phyloP scores from a whole-genome alignment of 305 asterid species.

The Fraxinus floribunda region DNA sequence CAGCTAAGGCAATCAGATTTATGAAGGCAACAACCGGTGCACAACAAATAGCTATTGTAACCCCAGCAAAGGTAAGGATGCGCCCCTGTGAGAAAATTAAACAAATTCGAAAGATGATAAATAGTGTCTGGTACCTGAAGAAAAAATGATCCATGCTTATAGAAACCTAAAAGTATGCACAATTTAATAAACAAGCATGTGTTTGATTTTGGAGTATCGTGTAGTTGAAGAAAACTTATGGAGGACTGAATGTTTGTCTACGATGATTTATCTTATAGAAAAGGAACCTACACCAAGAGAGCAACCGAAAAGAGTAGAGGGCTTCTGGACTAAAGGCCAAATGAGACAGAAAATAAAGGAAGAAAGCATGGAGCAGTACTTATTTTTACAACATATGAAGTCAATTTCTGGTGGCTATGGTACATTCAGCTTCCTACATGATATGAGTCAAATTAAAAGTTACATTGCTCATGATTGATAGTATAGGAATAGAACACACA shows the following conservation, averaged over 20 bases:
- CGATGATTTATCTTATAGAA: background rate
- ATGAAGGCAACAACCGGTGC: constrained; percentile 74
- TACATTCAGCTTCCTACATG: background rate
- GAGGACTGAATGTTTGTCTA: background rate
- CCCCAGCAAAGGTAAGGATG: constrained; percentile 79
- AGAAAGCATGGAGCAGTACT: background rate
- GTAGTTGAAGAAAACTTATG: background rate
- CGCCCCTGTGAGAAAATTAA: constrained; percentile 58
- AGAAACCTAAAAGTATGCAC: background rate
- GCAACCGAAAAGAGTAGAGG: background rate
- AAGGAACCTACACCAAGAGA: background rate
- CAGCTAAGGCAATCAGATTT: constrained; percentile 77
- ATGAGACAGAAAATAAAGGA: background rate
- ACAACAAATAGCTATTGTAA: constrained; percentile 74
- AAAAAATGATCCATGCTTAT: background rate
- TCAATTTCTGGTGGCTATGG: background rate
- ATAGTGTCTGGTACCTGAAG: background rate
- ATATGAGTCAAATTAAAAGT: background rate
- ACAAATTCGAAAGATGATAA: constrained; percentile 11
- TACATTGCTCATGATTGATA: background rate
- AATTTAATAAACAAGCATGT: background rate
- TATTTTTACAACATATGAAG: background rate
- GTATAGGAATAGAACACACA: background rate
- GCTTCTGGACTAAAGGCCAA: background rate
- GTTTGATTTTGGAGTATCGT: background rate